Base-by-base conservation (phyloP, 2,329 filamentous ascomycete species). In the Penicillium capsulatum region DNA sequence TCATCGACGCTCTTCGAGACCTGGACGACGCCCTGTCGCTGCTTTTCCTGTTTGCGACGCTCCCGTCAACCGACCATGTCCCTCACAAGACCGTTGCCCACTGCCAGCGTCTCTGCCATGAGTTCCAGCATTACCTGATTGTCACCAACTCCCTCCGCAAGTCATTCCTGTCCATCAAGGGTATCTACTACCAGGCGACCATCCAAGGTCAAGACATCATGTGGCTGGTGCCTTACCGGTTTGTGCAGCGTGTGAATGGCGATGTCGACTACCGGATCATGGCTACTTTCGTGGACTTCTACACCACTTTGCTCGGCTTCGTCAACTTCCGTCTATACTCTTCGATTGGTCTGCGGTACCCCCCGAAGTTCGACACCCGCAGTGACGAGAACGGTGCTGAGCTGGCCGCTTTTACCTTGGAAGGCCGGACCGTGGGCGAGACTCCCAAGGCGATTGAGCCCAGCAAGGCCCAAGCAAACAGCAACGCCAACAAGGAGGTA, bases 191-290 rank as follows among this genome's bases (percentile, higher is more conserved):
- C 70, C 91, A 97, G 71, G 92, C 91, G 16, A 96, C 84, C 36
- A 94, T 98, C 47, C 88, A 96, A 66, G 92, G 92, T 34, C 90
- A 98, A 70, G 91, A 97, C 59, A 85, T 98, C 34, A 75, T 97
- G 51, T 98, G 92, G 92, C 76, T 98, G 27, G 91, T 96, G 8
- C 92, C 92, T 1, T 98, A 98, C 73, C 88, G 88, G 66, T 98
- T 98, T 70, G 95, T 97, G 60, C 92, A 98, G 73, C 78, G 86
- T 54, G 83, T 95, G 10, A 86, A 92, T 28, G 87, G 85, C 42
- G 92, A 98, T 66, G 85, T 98, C 50, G 92, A 98, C 67, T 98
- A 96, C 72, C 79, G 92, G 59, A 98, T 98, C 68, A 98, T 98
- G 92, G 91, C 88, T 44, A 98, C 92, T 3, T 98, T 98, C 62